These are phyloP conservation scores for Eucalyptus guilfoylei DNA, from an alignment of 345 rosid genomes.

Conservation along the genomic window DNA sequence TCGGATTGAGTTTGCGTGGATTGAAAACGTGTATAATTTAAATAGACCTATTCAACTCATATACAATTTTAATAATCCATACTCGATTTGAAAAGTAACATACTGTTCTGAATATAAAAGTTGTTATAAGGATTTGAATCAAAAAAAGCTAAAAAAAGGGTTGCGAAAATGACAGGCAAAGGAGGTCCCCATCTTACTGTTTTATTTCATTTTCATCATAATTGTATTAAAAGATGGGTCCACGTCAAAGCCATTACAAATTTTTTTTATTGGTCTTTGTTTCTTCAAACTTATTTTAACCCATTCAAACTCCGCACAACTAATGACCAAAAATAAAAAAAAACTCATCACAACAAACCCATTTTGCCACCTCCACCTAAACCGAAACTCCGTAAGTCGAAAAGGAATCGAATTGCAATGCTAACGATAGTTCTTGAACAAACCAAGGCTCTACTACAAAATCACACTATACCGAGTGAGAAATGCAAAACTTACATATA, in stretches of 20 bases:
- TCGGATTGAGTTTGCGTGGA: neutral
- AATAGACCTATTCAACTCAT: neutral
- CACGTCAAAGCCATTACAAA: neutral
- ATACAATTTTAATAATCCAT: neutral
- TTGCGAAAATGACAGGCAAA: neutral
- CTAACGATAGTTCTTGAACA: neutral
- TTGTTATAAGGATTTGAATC: neutral
- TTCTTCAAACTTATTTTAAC: neutral
- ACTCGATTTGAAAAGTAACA: neutral
- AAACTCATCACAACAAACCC: neutral
- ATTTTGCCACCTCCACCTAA: neutral
- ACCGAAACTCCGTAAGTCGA: neutral
- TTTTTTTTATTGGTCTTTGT: neutral
- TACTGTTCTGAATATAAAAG: too few species aligned
- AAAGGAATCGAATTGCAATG: neutral
- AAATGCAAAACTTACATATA: neutral
- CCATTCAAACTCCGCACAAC: neutral
- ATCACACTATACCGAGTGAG: neutral
- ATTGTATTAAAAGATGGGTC: neutral
- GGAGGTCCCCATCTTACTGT: neutral
- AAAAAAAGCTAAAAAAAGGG: neutral
- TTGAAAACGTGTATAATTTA: neutral
- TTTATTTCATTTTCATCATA: neutral
- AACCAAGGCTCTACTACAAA: neutral
- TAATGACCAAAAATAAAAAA: too few species aligned